phyloP scores from a whole-genome alignment of 306 rosid genomes.

The Acacia confusa region DNA sequence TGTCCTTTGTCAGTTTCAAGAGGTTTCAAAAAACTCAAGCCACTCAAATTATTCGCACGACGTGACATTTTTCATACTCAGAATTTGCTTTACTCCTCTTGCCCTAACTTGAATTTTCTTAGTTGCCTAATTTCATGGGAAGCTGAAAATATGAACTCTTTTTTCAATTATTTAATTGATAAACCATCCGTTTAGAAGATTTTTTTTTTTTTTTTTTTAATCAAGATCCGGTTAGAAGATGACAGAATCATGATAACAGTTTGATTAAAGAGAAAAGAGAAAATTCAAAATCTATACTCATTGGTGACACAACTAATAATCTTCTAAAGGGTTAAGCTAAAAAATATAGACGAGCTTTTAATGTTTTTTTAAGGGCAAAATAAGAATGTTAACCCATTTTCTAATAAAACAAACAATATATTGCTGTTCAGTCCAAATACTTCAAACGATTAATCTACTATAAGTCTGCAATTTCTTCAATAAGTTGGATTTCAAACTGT shows the following conservation, averaged over 20 bases:
- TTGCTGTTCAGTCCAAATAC: neutral
- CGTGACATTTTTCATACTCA: neutral
- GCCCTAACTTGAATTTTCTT: neutral
- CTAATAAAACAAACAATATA: neutral
- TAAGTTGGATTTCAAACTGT: neutral
- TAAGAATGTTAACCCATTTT: too few species aligned
- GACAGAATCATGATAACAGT: neutral
- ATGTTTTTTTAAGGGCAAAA: too few species aligned
- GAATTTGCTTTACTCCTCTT: neutral
- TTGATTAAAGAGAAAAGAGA: neutral
- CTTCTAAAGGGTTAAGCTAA: too few species aligned
- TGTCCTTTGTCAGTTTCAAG: neutral
- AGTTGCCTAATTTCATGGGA: neutral
- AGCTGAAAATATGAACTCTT: neutral
- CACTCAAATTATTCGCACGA: neutral
- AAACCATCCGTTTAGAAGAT: neutral
- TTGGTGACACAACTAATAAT: too few species aligned
- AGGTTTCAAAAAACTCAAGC: neutral
- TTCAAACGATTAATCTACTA: neutral
- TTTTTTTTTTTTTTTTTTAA: too few species aligned
- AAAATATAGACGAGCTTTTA: too few species aligned
- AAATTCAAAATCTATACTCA: neutral
- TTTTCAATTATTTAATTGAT: neutral
- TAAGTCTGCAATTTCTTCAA: neutral
- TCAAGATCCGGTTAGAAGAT: neutral